These are phyloP conservation scores for Oldenlandia corymbosa DNA, from an alignment of 257 asterid genomes.

Conservation along the genomic window DNA sequence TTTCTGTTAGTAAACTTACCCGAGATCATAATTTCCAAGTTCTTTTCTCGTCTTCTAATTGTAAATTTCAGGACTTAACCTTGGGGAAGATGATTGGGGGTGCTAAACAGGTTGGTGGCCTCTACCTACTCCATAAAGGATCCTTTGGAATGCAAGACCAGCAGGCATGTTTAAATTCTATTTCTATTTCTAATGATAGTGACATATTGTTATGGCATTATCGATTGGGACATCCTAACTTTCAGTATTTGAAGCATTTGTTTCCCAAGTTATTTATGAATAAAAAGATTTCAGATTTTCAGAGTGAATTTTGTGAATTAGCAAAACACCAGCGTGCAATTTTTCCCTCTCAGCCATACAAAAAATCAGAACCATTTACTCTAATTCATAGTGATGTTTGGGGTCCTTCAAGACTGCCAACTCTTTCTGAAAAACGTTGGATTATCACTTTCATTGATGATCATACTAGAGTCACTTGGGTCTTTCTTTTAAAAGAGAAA, in stretches of 20 bases:
- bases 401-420: background rate
- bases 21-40: background rate
- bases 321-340: background rate
- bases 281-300: no score
- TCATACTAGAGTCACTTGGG: background rate
- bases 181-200: background rate
- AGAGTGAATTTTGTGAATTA: background rate
- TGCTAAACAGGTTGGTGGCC: no score
- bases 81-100: no score
- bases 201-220: no score
- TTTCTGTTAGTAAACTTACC: background rate
- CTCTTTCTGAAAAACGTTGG: background rate
- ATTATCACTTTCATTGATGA: background rate
- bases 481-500: background rate
- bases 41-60: no score
- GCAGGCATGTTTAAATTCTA: no score
- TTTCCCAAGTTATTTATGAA: no score
- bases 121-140: no score
- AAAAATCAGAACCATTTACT: background rate
- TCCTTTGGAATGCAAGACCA: no score
- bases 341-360: background rate
- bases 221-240: background rate
- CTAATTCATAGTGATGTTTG: background rate
- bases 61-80: background rate
- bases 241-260: background rate